These are phyloP conservation scores for Hortiboletus flavorubellus DNA, from an alignment of 768 basidiomycete genomes.

Conservation along the genomic window DNA sequence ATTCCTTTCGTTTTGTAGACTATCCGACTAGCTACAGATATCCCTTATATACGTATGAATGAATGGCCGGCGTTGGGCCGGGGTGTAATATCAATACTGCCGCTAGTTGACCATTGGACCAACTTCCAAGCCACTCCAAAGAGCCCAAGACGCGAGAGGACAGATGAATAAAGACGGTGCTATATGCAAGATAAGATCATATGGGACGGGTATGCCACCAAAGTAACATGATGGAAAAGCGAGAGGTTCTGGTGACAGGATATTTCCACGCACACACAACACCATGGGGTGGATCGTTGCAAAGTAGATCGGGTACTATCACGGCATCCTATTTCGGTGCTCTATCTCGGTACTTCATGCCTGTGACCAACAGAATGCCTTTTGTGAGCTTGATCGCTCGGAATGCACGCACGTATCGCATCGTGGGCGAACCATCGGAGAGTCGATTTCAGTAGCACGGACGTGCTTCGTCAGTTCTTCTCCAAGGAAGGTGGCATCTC, in stretches of 20 bases:
- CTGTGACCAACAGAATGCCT: conserved; percentile 23
- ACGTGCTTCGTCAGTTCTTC: conserved; percentile 40
- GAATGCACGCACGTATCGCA: conserved; percentile 27
- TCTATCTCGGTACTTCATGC: conserved; percentile 21
- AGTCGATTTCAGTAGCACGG: conserved; percentile 12
- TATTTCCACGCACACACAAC: conserved; percentile 19
- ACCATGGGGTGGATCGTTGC: conserved; percentile 25
- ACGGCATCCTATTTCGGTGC: conserved; percentile 9
- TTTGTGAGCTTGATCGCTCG: conserved; percentile 42
- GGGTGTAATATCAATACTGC: no score
- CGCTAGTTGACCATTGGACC: no score
- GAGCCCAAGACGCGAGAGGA: no score
- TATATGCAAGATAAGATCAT: background rate
- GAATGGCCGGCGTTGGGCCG: no score
- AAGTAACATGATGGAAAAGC: background rate
- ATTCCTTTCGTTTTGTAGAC: conserved; percentile 23
- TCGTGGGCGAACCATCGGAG: conserved; percentile 34
- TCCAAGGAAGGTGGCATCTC: conserved; percentile 48
- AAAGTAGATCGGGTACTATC: conserved; percentile 29
- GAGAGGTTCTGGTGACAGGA: conserved; percentile 1
- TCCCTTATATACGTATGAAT: background rate
- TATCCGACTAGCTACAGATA: background rate
- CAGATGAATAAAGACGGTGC: background rate
- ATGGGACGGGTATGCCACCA: background rate
- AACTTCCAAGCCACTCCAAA: background rate